Percentiles rank a stretch among this genome's conserved stretches.
phyloP scores from a whole-genome alignment of 805 yeast genomes.

The Metschnikowia aberdeeniae region DNA sequence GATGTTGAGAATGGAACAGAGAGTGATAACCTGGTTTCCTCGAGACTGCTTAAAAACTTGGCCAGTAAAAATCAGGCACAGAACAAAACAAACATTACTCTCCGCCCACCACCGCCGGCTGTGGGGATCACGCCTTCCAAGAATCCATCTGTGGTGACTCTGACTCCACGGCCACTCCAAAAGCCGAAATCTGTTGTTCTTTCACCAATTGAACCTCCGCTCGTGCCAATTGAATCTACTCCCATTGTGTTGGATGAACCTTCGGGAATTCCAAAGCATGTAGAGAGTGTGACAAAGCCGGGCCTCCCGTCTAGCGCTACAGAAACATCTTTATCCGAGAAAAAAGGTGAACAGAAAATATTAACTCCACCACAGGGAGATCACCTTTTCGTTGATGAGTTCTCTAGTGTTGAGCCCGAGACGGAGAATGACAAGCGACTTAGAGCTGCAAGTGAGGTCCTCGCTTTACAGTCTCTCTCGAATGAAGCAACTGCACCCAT shows the following conservation, averaged over 20 bases:
- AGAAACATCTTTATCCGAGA: too few species aligned
- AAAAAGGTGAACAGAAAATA: too few species aligned
- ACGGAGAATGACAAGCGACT: background rate
- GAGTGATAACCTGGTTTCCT: slow-evolving; percentile 9
- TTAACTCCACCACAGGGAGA: too few species aligned
- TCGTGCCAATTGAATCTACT: too few species aligned
- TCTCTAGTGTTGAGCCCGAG: background rate
- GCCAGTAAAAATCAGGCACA: background rate
- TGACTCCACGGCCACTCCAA: slow-evolving; percentile 10
- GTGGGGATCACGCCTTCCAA: slow-evolving; percentile 10
- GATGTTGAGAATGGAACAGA: slow-evolving; percentile 12
- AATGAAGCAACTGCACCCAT: too few species aligned
- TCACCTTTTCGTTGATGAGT: too few species aligned
- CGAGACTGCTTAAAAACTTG: slow-evolving; percentile 5
- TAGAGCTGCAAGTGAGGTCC: background rate
- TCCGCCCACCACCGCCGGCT: slow-evolving; percentile 6
- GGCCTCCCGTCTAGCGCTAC: too few species aligned
- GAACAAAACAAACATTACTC: background rate
- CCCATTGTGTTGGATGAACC: too few species aligned
- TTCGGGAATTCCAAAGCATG: too few species aligned
- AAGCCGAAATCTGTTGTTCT: background rate
- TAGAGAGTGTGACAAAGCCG: too few species aligned
- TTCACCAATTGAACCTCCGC: background rate
- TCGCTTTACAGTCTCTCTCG: too few species aligned
- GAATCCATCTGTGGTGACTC: slow-evolving; percentile 8